Conservation (phyloP, 2,329 filamentous ascomycete genomes). For the Penicillium decumbens region DNA sequence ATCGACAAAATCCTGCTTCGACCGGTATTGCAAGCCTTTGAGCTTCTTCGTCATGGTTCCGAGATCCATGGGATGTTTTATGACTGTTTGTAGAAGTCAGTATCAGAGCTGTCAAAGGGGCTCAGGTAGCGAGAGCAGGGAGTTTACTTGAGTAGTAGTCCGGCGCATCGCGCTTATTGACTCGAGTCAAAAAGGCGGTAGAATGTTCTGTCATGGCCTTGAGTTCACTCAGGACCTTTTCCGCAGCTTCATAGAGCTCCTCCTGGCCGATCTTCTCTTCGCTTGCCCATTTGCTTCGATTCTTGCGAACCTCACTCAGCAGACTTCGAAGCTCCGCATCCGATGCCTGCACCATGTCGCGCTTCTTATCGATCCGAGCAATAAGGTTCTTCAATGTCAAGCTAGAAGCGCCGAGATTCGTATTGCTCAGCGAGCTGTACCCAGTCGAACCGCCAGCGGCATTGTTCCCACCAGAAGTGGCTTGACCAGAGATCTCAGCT, state of each 20-base stretch:
- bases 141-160: slow-evolving; percentile 84
- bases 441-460: slow-evolving; percentile 56
- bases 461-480: slow-evolving; percentile 52
- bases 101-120: background rate
- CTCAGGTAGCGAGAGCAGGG: background rate
- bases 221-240: slow-evolving; percentile 94
- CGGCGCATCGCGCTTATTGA: slow-evolving; percentile 94
- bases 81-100: slow-evolving; percentile 54
- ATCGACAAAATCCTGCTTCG: slow-evolving; percentile 88
- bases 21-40: slow-evolving; percentile 71
- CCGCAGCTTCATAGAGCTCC: slow-evolving; percentile 91
- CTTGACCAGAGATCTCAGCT: slow-evolving; percentile 75
- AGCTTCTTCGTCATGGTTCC: slow-evolving; percentile 98
- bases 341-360: slow-evolving; percentile 81
- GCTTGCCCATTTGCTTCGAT: slow-evolving; percentile 97
- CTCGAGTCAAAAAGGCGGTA: slow-evolving; percentile 86
- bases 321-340: slow-evolving; percentile 87
- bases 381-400: slow-evolving; percentile 96
- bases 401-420: slow-evolving; percentile 92
- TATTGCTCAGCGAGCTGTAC: slow-evolving; percentile 84
- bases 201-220: slow-evolving; percentile 98
- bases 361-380: slow-evolving; percentile 87
- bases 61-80: slow-evolving; percentile 97
- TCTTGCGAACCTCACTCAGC: slow-evolving; percentile 97
- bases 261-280: slow-evolving; percentile 97